Conservation (phyloP, 2,329 filamentous ascomycete species). For the Fusarium scirpi region DNA sequence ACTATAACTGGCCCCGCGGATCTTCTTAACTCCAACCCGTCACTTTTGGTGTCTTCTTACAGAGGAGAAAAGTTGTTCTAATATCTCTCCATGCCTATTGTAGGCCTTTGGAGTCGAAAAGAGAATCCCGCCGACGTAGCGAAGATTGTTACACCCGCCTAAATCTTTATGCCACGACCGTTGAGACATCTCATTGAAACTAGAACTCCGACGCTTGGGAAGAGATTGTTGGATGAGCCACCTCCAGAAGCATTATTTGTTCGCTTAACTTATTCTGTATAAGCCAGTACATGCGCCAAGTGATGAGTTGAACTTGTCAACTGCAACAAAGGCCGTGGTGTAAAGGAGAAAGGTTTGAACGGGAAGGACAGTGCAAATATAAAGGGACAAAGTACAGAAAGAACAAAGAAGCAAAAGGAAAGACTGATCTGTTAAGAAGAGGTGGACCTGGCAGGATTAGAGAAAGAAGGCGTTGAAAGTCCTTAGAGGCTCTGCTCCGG, state of each 20-base stretch:
- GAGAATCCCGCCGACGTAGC: background rate
- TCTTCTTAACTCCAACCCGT: background rate
- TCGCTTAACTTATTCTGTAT: background rate
- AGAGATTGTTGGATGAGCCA: background rate
- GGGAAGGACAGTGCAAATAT: too few species aligned
- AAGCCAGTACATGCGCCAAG: constrained; percentile 11
- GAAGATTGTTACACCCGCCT: background rate
- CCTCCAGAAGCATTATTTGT: background rate
- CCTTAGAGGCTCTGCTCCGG: background rate
- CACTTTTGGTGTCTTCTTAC: background rate
- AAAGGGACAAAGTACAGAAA: background rate
- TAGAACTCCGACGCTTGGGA: background rate
- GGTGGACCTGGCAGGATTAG: background rate
- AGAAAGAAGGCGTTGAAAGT: background rate
- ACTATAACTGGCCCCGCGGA: background rate
- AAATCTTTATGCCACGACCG: too few species aligned
- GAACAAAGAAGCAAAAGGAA: background rate
- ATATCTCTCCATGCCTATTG: background rate
- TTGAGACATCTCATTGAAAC: background rate
- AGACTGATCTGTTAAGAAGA: background rate
- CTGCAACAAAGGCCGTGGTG: background rate
- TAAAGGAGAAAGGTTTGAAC: background rate
- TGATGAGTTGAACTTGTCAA: background rate
- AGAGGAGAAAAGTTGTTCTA: background rate
- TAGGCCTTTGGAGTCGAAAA: background rate